These are phyloP conservation scores for Pelargonium australe DNA, from an alignment of 441 rosid genomes.

Conservation along the genomic window DNA sequence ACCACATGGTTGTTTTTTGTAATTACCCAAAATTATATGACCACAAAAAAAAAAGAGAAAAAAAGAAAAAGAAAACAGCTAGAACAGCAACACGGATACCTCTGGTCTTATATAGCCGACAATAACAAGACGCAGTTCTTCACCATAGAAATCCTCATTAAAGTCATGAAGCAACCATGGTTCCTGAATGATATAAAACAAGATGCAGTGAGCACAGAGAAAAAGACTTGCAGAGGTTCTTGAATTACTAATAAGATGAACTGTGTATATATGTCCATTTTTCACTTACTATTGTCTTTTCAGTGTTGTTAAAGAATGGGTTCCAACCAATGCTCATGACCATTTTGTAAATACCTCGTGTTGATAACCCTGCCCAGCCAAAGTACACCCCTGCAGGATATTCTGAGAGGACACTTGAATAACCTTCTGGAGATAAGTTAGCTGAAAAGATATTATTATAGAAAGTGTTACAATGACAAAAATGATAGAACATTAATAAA, in stretches of 20 bases:
- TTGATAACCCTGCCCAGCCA: constrained; percentile 78
- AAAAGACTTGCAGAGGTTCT: background rate
- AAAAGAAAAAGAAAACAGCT: no score
- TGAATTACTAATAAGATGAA: background rate
- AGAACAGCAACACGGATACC: constrained; percentile 28
- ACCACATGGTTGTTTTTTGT: no score
- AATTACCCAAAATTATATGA: no score
- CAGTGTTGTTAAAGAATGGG: constrained; percentile 74
- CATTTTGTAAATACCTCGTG: constrained; percentile 69
- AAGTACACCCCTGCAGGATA: constrained; percentile 80
- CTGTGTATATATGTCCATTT: background rate
- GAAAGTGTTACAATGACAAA: constrained; percentile 7
- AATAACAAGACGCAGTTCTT: constrained; percentile 63
- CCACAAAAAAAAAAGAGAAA: no score
- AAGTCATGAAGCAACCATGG: constrained; percentile 91
- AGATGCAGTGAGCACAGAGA: constrained; percentile 7
- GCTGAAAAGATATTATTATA: constrained; percentile 39
- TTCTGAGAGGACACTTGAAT: constrained; percentile 44
- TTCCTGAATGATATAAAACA: constrained; percentile 38
- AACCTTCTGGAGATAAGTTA: constrained; percentile 67
- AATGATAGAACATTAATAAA: background rate
- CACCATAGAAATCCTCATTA: constrained; percentile 76
- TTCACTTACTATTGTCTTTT: constrained; percentile 73
- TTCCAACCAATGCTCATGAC: constrained; percentile 95
- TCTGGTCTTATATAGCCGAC: constrained; percentile 86